Evolutionary conservation across 2,329 filamentous ascomycete genomes (phyloP), one percentile per base, ranked within the genome.

Genomic region (Amesomyces nigricolor): DNA sequence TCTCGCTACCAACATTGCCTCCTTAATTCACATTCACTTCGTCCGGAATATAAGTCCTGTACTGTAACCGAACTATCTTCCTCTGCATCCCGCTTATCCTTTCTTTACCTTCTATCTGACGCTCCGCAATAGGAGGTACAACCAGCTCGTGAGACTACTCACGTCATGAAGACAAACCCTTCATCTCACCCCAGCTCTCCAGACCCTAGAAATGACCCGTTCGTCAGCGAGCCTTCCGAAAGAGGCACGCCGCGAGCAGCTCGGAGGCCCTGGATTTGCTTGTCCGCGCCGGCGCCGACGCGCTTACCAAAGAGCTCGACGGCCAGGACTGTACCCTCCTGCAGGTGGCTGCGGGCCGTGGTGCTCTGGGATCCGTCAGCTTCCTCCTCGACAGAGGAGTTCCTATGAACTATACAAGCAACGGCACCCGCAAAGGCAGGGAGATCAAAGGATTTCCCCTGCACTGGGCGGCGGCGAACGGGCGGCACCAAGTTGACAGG

Each of bases 371-470:
- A 13, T 16, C 48, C 10, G 29, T 44, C 2, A 10, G 26, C n/a
- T 51, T 51, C 43, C 48, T 51, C 11, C 29, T 51, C 11, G 48
- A 51, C n/a, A 32, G 48, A 35, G 48, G 26, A 22, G 48, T 51
- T 10, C 39, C 48, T 22, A 51, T 51, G 39, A 51, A 51, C 16
- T 51, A 51, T 22, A 43, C 48, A 26, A 5, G 2, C 22, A 26
- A 26, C 13, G 9, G 6, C 10, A 16, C 8, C 48, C 13, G n/a
- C 14, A 16, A 43, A 5, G 26, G 13, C n/a, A 16, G 16, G 22
- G 4, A 43, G 2, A 11, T 51, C 48, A 51, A 43, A 11, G 48
- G 48, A 32, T 37, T 39, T 3, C 48, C 39, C 6, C 39, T 51
- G 26, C 29, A 51, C 48, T 44, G 5, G 48, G 48, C 48, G 11